Evolutionary conservation across 2,329 filamentous ascomycete species (phyloP), one percentile per base, ranked within the genome.

Genomic region (Knufia petricola): DNA sequence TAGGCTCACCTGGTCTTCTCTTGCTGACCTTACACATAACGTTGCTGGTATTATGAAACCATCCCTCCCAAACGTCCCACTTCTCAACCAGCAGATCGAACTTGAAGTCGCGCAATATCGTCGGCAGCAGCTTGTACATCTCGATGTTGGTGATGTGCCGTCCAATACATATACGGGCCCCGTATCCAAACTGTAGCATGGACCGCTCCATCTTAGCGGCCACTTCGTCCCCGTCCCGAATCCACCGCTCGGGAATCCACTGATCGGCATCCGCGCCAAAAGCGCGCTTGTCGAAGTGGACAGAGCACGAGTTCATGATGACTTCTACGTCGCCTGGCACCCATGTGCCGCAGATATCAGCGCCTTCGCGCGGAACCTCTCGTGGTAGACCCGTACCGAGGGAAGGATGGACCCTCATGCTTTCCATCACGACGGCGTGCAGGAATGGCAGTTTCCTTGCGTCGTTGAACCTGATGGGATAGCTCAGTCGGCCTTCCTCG

Each of bases 361-460:
- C 56, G 0, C 72, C 69, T 3, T 56, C 60, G 0, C 55, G 38
- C 1, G 74, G 75, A 0, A 72, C 75, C 0, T 72, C 59, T 1
- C 76, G 71, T 57, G 77, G 72, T 13, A 77, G 69, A 0, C 69
- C 58, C 53, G 76, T 66, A 8, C 65, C 69, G 2, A 76, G 63
- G 1, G 64, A 66, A 1, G 75, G 73, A 52, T 76, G 71, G 9
- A 76, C 59, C 2, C 75, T 68, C 53, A 72, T 60, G 0, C 70
- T 64, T 59, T 81, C 77, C 17, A 69, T 71, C 17, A 79, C 65
- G 2, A 75, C 69, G 2, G 75, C 75, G 37, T 72, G 65, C 8
- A 79, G 67, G 56, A 76, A 76, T 3, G 53, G 50, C 3, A 59
- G 42, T 26, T 55, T 57, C 34, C 50, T 46, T n/a, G 52, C 52